Evolutionary conservation across 108 stramenopile species (phyloP).

Genomic region (Nannochloropsis gaditana): DNA sequence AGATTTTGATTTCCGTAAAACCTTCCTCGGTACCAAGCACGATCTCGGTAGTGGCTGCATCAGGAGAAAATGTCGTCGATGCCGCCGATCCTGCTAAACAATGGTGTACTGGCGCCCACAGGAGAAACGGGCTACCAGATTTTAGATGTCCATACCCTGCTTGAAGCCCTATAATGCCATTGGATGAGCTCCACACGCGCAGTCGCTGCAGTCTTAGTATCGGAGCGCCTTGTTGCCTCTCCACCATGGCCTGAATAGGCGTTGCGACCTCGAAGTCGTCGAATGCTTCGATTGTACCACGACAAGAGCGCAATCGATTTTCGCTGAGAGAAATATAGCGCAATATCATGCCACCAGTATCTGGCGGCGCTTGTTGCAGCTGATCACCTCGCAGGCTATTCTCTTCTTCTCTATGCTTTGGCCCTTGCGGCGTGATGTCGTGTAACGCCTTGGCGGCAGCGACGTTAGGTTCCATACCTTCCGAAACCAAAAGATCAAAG

Average conservation of each 20-base stretch:
- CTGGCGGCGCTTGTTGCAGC: too few relatives aligned
- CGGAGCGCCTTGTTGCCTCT: not conserved
- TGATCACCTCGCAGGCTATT: not conserved
- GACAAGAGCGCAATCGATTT: too few relatives aligned
- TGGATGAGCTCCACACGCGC: not conserved
- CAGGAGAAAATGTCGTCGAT: not conserved
- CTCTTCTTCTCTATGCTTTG: not conserved
- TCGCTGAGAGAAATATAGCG: too few relatives aligned
- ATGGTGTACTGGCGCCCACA: not conserved
- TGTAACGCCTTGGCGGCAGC: not conserved
- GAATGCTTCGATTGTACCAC: not conserved
- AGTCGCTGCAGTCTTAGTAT: not conserved
- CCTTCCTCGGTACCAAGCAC: not conserved
- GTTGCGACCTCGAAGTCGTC: not conserved
- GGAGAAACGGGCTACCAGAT: not conserved
- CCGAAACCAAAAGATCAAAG: not conserved
- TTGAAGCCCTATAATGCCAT: not conserved
- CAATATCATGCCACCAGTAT: too few relatives aligned
- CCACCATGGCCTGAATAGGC: constrained; percentile 12
- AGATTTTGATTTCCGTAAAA: not conserved
- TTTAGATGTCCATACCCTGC: not conserved
- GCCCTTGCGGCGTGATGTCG: not conserved
- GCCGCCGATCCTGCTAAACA: not conserved
- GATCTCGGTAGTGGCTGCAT: not conserved
- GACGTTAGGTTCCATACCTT: not conserved